Base-by-base conservation (phyloP, 768 basidiomycete genomes). In the Rhizopogon salebrosus region DNA sequence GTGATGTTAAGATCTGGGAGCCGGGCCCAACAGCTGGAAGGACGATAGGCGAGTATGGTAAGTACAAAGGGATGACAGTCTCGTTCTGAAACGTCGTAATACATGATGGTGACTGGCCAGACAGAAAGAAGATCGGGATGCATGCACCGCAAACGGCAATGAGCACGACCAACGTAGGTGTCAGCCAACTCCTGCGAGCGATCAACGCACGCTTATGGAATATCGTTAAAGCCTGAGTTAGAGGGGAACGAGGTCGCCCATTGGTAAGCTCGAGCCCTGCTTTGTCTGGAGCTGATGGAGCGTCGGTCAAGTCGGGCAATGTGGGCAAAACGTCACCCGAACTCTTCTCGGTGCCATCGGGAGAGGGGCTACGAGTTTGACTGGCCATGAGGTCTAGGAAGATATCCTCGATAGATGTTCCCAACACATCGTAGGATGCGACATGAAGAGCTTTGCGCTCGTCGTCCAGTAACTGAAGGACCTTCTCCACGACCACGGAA, bases 341-440 rank as follows among this genome's bases (percentile, higher is more conserved):
- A 22, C 56, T 62, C 18, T 62, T 58, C 13, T 63, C 55, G 3
- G 54, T 56, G 13, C 73, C 67, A 24, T 77, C 69, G 14, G 31
- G 41, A 1, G 42, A 60, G 22, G 38, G 51, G 1, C 13, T 24
- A 34, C n/a, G 52, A 26, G 16, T 41, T 49, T 65, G 61, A 3
- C 75, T 70, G 42, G 67, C 66, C 86, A 90, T 89, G 16, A 92
- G 67, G 37, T 78, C 75, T 18, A 92, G 74, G 71, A 92, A 92
- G 41, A 92, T 86, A 52, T 90, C 87, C 64, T 92, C 89, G 37
- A 92, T 84, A 7, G 87, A 81, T 0, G 88, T 84, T 9, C 86
- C 84, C 20, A 86, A 67, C 22, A 89, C 75, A 51, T 89, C 84
- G 60, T 85, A 87, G 0, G 80, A 81, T 0, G 61, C 60, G 35